Base-by-base conservation (phyloP, 768 basidiomycete species). In the Hemileccinum impolitum region DNA sequence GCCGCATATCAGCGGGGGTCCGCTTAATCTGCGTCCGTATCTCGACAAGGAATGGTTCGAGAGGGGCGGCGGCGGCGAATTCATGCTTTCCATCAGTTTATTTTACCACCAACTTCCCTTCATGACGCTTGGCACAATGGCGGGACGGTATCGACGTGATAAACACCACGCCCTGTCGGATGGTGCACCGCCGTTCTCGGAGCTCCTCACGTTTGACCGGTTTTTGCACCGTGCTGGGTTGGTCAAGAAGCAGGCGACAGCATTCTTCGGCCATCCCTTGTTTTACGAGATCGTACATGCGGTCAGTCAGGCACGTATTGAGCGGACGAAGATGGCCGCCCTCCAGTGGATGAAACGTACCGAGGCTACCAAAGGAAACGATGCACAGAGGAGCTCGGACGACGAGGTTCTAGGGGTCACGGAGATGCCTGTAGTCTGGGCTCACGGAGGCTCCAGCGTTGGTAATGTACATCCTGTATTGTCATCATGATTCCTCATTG, bases 1-100 rank as follows among this genome's bases (percentile, higher is more conserved):
- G 51, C 77, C 78, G 3, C 77, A 76, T 70, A 64, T 70, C 35
- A 74, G 67, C 14, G 72, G 66, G 11, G 79, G 79, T 4, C 79
- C 78, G 12, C 55, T 78, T n/a, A 80, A 76, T 58, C 52, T 80
- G 32, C 69, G 81, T 3, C 74, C 75, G 8, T 74, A 72, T 53
- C 69, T 80, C 18, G 72, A 78, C 56, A 51, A 60, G 25, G 56
- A 67, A 13, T 80, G 79, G 79, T 65, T 68, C 40, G 53, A 67
- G 9, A 57, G 51, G 8, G 78, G 79, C 0, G 80, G 80, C 6
- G 56, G 57, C 0, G 59, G 54, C 5, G 75, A 75, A 47, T 72
- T 76, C 28, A 65, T 63, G 30, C 55, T 75, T 18, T 66, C 70
- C 12, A 73, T 80, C 37, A 70, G 72, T 21, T 79, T 72, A 56